Base-by-base conservation (phyloP, 31 red algal species). In the Endocladia muricata region DNA sequence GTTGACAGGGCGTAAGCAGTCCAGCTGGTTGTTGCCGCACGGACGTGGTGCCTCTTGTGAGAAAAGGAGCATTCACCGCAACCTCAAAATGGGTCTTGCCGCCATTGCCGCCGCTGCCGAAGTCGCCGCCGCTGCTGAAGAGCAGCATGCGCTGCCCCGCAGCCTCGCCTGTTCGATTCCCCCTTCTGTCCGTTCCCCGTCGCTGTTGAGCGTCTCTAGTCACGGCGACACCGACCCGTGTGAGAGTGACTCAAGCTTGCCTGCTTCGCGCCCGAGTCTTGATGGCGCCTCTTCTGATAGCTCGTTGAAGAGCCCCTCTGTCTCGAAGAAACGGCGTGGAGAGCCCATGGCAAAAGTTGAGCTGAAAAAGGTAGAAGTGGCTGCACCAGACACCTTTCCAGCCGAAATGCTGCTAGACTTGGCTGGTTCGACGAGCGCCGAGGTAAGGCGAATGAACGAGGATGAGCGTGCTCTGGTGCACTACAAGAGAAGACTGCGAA, bases 381-480 rank as follows among this genome's bases (percentile, higher is more conserved):
- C 6, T 58, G 13, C 32, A 28, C 55, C 25, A 33, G 61, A 67
- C 42, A 71, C 26, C n/a, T 77, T 72, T 66, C 83, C 65, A 15
- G 83, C 73, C 17, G 73, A 78, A 11, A 77, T 73, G 54, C 66
- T 83, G 35, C 69, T 83, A 42, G 92, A 87, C 65, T 70, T 95
- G 66, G 75, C 81, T 15, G 92, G 92, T 30, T 76, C 70, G 21
- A 95, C 92, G 34, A 84, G 78, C 44, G 80, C 85, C 2, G 81
- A 77, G 31, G 92, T 83, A n/a, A 63, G 86, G 43, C 70, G 81
- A 38, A 95, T 95, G 92, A 89, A 79, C 48, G 69, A 83, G 13
- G 92, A 95, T 39, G 92, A 95, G 77, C 73, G 92, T 11, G 71
- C 85, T 21, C 51, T 95, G 37, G 87, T 87, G 31, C 92, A 89